Conservation (phyloP, 2,329 filamentous ascomycete species). For the Harringtonia aguacate region DNA sequence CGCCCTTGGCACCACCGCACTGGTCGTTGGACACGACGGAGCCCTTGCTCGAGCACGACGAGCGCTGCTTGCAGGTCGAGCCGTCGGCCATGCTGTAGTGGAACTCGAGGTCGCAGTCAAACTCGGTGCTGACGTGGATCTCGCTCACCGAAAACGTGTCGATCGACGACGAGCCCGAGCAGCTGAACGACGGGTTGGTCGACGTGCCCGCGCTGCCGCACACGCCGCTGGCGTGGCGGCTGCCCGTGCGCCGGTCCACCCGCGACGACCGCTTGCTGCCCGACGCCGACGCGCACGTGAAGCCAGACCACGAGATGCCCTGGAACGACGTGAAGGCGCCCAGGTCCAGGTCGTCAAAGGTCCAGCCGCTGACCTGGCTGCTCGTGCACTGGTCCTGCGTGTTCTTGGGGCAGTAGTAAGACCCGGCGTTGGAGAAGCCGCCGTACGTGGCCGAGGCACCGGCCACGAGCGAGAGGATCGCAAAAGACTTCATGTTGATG, state of each 20-base stretch:
- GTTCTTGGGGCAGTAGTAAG: constrained; percentile 60
- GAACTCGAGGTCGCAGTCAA: constrained; percentile 73
- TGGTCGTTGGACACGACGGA: constrained; percentile 70
- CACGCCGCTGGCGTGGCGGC: constrained; percentile 49
- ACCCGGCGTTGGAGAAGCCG: constrained; percentile 21
- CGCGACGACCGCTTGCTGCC: constrained; percentile 46
- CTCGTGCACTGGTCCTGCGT: constrained; percentile 66
- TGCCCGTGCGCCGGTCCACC: constrained; percentile 37
- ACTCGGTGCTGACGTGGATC: constrained; percentile 63
- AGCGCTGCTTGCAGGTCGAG: constrained; percentile 68
- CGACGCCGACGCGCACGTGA: constrained; percentile 46
- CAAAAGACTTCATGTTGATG: constrained; percentile 39
- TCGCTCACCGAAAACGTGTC: constrained; percentile 64
- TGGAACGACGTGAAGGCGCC: constrained; percentile 57
- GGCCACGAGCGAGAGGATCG: constrained; percentile 37
- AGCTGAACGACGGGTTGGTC: constrained; percentile 48
- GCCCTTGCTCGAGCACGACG: constrained; percentile 55
- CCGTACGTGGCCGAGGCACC: constrained; percentile 33
- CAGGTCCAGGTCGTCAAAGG: constrained; percentile 53
- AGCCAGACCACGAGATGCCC: constrained; percentile 66
- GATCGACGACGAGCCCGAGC: constrained; percentile 26
- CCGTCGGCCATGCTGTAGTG: constrained; percentile 81
- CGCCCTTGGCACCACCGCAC: constrained; percentile 82
- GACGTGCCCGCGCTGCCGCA: constrained; percentile 33
- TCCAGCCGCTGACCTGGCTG: constrained; percentile 59